A percentile compares a stretch with the other conserved stretches of the same genome.
phyloP scores from a whole-genome alignment of 176 grass and related monocot genomes.

The Carex scoparia region DNA sequence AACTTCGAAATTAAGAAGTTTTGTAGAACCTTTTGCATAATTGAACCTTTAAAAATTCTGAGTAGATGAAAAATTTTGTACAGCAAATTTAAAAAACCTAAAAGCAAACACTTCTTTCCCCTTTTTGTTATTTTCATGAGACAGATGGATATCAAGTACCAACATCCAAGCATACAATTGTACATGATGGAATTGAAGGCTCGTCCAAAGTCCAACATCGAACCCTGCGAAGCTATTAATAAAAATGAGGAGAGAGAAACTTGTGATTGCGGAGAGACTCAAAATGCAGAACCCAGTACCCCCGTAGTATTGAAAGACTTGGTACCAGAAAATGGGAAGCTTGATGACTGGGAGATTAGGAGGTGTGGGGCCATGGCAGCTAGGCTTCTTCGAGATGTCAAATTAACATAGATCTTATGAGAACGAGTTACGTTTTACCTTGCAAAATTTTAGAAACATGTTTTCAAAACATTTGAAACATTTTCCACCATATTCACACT shows the following conservation, averaged over 20 bases:
- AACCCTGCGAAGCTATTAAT: neutral
- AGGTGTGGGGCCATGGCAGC: slow-evolving; percentile 79
- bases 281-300: neutral
- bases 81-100: neutral
- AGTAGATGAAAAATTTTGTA: neutral
- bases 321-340: neutral
- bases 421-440: neutral
- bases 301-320: neutral
- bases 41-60: neutral
- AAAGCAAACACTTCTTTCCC: neutral
- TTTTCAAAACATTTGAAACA: neutral
- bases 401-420: slow-evolving; percentile 28
- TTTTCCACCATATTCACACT: neutral
- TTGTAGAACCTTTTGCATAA: neutral
- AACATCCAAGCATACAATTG: slow-evolving; percentile 75
- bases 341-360: slow-evolving; percentile 86
- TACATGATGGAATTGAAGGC: slow-evolving; percentile 79
- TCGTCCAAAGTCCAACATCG: neutral
- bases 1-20: neutral
- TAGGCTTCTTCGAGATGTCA: slow-evolving; percentile 78
- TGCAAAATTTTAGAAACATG: neutral
- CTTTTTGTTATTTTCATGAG: slow-evolving; percentile 6
- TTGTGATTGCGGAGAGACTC: slow-evolving; percentile 29
- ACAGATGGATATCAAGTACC: slow-evolving; percentile 87
- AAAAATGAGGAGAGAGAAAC: slow-evolving; percentile 35